Evolutionary conservation across 2,329 filamentous ascomycete genomes (phyloP).

Genomic region (Didymella lethalis): DNA sequence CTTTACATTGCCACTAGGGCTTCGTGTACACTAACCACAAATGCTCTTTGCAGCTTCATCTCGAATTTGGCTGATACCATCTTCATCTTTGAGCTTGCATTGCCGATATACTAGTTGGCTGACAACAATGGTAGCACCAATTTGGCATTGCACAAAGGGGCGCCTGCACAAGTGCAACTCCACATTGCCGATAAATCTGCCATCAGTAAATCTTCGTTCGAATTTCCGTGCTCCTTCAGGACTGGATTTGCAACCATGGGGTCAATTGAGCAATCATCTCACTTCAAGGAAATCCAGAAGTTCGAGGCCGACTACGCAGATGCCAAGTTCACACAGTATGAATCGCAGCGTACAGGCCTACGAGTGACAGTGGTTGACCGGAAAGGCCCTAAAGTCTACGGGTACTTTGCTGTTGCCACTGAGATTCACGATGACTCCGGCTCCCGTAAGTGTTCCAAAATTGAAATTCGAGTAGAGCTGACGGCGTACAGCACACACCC

Average conservation of each 20-base stretch:
- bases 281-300: constrained; percentile 84
- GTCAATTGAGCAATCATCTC: constrained; percentile 52
- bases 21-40: background rate
- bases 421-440: constrained; percentile 98
- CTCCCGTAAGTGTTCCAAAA: constrained; percentile 60
- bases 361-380: constrained; percentile 90
- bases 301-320: constrained; percentile 92
- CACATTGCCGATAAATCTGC: constrained; percentile 11
- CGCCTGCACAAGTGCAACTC: constrained; percentile 14
- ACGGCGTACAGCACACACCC: constrained; percentile 54
- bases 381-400: constrained; percentile 86
- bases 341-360: constrained; percentile 93
- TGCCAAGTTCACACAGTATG: constrained; percentile 90
- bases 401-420: constrained; percentile 94
- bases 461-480: constrained; percentile 5
- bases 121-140: constrained; percentile 46
- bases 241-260: constrained; percentile 38
- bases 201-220: background rate
- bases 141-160: constrained; percentile 36
- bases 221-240: background rate
- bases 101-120: constrained; percentile 11
- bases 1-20: background rate
- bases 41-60: background rate
- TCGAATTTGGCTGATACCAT: background rate
- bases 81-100: background rate